Conservation (phyloP, 257 asterid species). For the Nicotiana obtusifolia region DNA sequence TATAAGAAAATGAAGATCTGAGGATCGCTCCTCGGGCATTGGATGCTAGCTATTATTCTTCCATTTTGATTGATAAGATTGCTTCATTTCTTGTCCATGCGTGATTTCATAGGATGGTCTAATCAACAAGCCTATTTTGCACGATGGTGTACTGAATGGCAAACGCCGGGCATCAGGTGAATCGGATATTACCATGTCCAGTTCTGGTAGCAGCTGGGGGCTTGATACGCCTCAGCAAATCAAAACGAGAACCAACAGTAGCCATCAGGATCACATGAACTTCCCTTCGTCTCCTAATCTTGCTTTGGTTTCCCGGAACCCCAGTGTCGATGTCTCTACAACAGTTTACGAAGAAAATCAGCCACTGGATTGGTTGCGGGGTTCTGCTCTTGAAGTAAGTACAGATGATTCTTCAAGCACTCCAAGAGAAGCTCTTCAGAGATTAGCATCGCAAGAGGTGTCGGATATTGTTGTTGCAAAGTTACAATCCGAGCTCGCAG, state of each 20-base stretch:
- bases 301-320: neutral
- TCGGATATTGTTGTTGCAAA: constrained; percentile 46
- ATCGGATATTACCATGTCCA: constrained; percentile 77
- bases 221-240: constrained; percentile 53
- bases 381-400: constrained; percentile 51
- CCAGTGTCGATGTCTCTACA: constrained; percentile 13
- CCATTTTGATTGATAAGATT: neutral
- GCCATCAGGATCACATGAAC: constrained; percentile 27
- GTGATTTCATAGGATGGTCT: neutral
- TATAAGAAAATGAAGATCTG: neutral
- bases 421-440: constrained; percentile 45
- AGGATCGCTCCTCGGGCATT: neutral
- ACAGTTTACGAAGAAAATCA: constrained; percentile 24
- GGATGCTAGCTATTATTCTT: neutral
- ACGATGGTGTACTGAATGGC: neutral
- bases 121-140: neutral
- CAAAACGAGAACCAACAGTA: constrained; percentile 23
- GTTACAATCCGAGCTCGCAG: constrained; percentile 58
- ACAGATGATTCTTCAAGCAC: constrained; percentile 71
- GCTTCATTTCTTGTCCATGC: neutral
- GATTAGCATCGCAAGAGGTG: constrained; percentile 35
- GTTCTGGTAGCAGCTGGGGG: constrained; percentile 72
- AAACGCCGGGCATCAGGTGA: constrained; percentile 55
- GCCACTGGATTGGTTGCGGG: constrained; percentile 58
- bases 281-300: constrained; percentile 23